A percentile compares a stretch with the other conserved stretches of the same genome.
Conservation (phyloP, 148 eudicot genomes). For the Amaranthus hypochondriacus region DNA sequence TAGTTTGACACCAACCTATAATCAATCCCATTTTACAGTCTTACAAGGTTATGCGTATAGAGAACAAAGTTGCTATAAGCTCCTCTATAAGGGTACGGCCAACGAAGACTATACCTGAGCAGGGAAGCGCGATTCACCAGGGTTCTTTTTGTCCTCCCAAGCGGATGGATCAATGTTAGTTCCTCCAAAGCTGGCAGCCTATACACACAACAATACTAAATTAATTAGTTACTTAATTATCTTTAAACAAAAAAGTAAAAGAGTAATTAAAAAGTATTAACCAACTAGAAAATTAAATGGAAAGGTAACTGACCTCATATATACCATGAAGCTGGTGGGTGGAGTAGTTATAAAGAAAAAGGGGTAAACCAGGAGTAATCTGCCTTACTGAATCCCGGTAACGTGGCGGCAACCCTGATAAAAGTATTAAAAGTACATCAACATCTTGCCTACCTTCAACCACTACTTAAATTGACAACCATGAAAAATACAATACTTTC, state of each 20-base stretch:
- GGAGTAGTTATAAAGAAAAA: conserved; percentile 97
- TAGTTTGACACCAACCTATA: no score
- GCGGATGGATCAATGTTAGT: conserved; percentile 89
- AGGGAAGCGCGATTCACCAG: conserved; percentile 95
- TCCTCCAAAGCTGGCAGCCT: conserved; percentile 99
- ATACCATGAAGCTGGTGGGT: conserved; percentile 98
- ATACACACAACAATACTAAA: conserved; percentile 12
- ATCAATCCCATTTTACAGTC: no score
- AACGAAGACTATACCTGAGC: conserved; percentile 58
- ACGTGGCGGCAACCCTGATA: conserved; percentile 86
- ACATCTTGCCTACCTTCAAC: conserved; percentile 5
- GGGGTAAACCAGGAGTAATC: conserved; percentile 95
- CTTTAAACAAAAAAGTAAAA: neutral
- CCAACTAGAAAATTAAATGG: conserved; percentile 15
- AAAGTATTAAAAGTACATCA: conserved; percentile 13
- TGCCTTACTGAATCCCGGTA: conserved; percentile 95
- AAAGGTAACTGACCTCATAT: conserved; percentile 68
- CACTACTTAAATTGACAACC: neutral
- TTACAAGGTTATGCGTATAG: no score
- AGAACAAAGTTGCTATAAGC: no score
- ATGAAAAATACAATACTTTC: neutral
- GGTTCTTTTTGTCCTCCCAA: conserved; percentile 99
- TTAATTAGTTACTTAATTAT: neutral
- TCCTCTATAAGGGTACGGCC: no score
- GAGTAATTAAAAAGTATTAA: conserved; percentile 15